Conservation (phyloP, 805 yeast genomes). For the Ogataea pignaliae region DNA sequence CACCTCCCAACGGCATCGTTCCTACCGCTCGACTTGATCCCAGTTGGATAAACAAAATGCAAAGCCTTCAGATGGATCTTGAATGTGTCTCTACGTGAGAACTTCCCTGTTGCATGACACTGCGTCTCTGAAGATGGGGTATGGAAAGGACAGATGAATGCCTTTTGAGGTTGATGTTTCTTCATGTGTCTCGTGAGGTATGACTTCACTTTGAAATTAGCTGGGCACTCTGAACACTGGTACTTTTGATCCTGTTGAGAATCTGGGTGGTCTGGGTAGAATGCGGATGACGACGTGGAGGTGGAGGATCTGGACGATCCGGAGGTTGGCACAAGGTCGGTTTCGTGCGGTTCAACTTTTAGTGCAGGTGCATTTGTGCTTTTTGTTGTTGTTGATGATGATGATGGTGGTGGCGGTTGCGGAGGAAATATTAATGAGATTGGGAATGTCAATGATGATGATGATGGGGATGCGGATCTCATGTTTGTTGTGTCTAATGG, state of each 20-base stretch:
- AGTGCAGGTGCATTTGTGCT: too few species aligned
- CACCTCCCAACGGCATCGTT: slow-evolving; percentile 43
- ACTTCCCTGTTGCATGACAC: slow-evolving; percentile 57
- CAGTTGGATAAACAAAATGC: slow-evolving; percentile 55
- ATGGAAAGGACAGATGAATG: slow-evolving; percentile 54
- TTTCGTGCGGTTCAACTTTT: too few species aligned
- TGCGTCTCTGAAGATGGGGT: slow-evolving; percentile 26
- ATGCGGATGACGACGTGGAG: neutral
- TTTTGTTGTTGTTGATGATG: too few species aligned
- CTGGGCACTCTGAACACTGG: slow-evolving; percentile 46
- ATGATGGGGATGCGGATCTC: too few species aligned
- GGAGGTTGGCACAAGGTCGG: too few species aligned
- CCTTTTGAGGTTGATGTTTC: slow-evolving; percentile 46
- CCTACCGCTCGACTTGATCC: slow-evolving; percentile 44
- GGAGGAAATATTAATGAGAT: too few species aligned
- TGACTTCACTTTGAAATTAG: slow-evolving; percentile 46
- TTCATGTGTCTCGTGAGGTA: slow-evolving; percentile 53
- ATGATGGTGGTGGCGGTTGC: too few species aligned
- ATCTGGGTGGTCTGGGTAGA: neutral
- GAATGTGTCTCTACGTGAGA: slow-evolving; percentile 56
- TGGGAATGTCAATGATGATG: too few species aligned
- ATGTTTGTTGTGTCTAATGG: too few species aligned
- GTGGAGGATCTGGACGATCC: too few species aligned
- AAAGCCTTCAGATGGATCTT: slow-evolving; percentile 54
- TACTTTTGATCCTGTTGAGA: slow-evolving; percentile 14